Percentiles rank a stretch among this genome's conserved stretches.
These are phyloP conservation scores for Punica granatum DNA, from an alignment of 345 rosid genomes.

Conservation along the genomic window DNA sequence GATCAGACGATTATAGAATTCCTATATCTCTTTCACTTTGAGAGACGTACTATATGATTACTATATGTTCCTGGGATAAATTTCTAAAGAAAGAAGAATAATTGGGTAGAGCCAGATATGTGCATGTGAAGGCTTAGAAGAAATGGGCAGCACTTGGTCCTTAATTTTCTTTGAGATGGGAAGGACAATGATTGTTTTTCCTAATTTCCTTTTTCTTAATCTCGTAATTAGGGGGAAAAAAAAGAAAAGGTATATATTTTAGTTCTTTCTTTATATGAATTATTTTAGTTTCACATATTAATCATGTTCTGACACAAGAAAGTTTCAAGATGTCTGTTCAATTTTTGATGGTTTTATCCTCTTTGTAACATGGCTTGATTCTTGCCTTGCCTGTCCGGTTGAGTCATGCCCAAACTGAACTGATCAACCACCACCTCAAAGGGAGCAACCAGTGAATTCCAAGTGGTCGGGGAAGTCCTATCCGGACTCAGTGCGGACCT, in stretches of 20 bases:
- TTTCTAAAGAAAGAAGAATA: neutral
- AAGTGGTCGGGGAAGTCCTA: too few relatives aligned
- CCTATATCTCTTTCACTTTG: neutral
- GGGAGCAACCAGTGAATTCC: too few relatives aligned
- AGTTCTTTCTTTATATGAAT: too few relatives aligned
- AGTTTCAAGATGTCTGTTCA: constrained; percentile 33
- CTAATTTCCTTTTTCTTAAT: neutral
- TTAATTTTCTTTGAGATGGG: neutral
- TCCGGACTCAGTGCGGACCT: too few relatives aligned
- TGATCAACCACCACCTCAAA: neutral
- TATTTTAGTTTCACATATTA: too few relatives aligned
- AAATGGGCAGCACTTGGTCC: neutral
- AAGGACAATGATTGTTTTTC: constrained; percentile 5
- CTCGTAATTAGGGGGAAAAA: too few relatives aligned
- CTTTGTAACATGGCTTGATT: constrained; percentile 30
- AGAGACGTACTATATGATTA: neutral
- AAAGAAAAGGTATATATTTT: too few relatives aligned
- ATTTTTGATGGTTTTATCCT: neutral
- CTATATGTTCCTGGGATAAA: neutral
- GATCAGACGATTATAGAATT: neutral
- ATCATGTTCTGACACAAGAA: constrained; percentile 14
- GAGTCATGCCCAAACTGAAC: neutral
- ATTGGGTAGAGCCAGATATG: constrained; percentile 1
- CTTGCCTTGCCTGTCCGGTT: constrained; percentile 5
- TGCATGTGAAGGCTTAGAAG: neutral